Evolutionary conservation across 2,329 filamentous ascomycete species (phyloP), one percentile per base, ranked within the genome.

Genomic region (Arthrobotrys iridis): DNA sequence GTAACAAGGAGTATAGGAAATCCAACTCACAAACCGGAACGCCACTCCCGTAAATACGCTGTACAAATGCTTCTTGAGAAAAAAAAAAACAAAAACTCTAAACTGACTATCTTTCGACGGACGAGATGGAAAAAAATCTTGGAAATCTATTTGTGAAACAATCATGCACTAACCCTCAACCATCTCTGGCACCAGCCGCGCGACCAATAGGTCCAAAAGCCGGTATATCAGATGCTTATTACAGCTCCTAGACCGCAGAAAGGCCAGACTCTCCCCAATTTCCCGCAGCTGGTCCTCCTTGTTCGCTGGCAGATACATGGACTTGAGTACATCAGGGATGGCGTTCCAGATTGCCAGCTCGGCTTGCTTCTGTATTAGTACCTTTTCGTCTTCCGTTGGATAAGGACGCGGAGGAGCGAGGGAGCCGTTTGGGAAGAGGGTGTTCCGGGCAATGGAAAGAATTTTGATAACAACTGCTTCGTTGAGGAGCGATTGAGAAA

Each of bases 181-280:
- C 79, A 98, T 82, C 83, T 99, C 95, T 3, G 95, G 95, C 80
- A 97, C 87, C 76, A 98, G 82, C 77, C 90, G 88, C 67, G 93
- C 87, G n/a, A 97, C 84, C 1, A 97, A 81, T 70, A 94, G 83
- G 83, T 99, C 95, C 33, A 98, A 83, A 52, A 95, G 85, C 46
- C 88, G 86, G 80, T 96, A 97, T 78, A 97, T 84, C 30, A 98
- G 84, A 83, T 97, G 93, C 83, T 93, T 96, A 83, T 99, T 99
- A 83, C 93, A 90, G 83, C 97, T 76, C 30, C 71, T 59, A 24
- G 71, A 76, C 28, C 65, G 57, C 43, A 76, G 57, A 37, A 76
- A 76, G 24, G 71, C 71, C 24, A 76, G 59, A 28, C 63, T 68
- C 41, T 76, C 71, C 28, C 71, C 65, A 50, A 76, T 76, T 43